Conservation (phyloP, 257 asterid species). For the Dorcoceras hygrometricum region DNA sequence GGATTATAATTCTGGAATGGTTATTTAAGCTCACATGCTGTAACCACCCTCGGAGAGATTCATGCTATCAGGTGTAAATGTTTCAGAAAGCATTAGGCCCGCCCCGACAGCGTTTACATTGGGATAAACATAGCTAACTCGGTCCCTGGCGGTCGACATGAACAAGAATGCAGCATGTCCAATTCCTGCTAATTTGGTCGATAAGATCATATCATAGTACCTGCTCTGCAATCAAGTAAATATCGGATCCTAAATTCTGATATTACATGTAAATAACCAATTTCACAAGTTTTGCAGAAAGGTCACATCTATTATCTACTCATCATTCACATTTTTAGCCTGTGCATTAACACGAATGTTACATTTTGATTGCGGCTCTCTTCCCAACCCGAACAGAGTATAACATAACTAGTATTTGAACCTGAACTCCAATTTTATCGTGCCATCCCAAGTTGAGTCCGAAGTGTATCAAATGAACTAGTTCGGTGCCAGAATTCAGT, state of each 20-base stretch:
- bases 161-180: conserved; percentile 85
- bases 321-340: not conserved
- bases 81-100: conserved; percentile 62
- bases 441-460: not conserved
- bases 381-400: too few relatives aligned
- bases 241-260: not conserved
- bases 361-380: not conserved
- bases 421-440: not conserved
- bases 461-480: not conserved
- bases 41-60: conserved; percentile 78
- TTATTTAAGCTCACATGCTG: conserved; percentile 47
- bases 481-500: not conserved
- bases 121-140: conserved; percentile 77
- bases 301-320: not conserved
- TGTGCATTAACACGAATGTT: not conserved
- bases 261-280: not conserved
- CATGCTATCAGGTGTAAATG: conserved; percentile 51
- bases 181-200: conserved; percentile 78
- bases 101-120: conserved; percentile 87
- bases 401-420: not conserved
- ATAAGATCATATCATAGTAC: conserved; percentile 74
- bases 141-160: conserved; percentile 73
- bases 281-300: not conserved
- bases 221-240: conserved; percentile 52
- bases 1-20: not conserved